A percentile compares a stretch with the other conserved stretches of the same genome.
phyloP scores from a whole-genome alignment of 164 flowering plant genomes.

The Houttuynia cordata region DNA sequence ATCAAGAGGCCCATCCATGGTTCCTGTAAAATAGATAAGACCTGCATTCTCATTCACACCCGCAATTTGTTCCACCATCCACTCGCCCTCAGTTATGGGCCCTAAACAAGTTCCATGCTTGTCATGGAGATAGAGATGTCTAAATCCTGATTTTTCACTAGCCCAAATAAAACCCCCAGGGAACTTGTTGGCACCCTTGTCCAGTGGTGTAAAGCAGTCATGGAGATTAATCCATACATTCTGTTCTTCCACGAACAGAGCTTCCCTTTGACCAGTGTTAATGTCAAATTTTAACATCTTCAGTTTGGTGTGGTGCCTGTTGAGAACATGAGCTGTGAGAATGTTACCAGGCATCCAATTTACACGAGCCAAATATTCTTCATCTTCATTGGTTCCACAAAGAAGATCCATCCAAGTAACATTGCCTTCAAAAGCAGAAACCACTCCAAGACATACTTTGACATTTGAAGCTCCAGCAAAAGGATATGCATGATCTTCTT shows the following conservation, averaged over 20 bases:
- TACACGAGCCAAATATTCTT: constrained; percentile 83
- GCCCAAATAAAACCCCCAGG: constrained; percentile 93
- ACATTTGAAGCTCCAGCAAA: constrained; percentile 83
- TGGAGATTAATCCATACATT: constrained; percentile 76
- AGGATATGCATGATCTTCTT: constrained; percentile 95
- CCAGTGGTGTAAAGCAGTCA: constrained; percentile 85
- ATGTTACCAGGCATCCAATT: constrained; percentile 79
- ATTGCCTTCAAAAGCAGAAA: constrained; percentile 52
- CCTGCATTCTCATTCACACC: constrained; percentile 82
- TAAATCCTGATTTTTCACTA: constrained; percentile 80
- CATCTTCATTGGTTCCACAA: constrained; percentile 54
- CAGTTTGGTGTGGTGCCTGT: constrained; percentile 50
- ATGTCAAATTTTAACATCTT: constrained; percentile 74
- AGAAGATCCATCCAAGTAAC: constrained; percentile 82
- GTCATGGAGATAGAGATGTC: constrained; percentile 81
- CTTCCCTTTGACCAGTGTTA: constrained; percentile 49
- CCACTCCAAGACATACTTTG: constrained; percentile 72
- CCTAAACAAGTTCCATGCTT: constrained; percentile 55
- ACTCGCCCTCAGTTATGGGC: constrained; percentile 81
- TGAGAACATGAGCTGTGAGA: constrained; percentile 72
- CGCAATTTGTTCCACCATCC: constrained; percentile 90
- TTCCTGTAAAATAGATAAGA: constrained; percentile 70
- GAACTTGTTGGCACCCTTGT: constrained; percentile 30
- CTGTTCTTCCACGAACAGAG: constrained; percentile 56
- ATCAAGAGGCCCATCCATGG: constrained; percentile 66